Evolutionary conservation across 1,284 basidiomycete species (phyloP), one percentile per base, ranked within the genome.

Genomic region (Ustilago sp.): DNA sequence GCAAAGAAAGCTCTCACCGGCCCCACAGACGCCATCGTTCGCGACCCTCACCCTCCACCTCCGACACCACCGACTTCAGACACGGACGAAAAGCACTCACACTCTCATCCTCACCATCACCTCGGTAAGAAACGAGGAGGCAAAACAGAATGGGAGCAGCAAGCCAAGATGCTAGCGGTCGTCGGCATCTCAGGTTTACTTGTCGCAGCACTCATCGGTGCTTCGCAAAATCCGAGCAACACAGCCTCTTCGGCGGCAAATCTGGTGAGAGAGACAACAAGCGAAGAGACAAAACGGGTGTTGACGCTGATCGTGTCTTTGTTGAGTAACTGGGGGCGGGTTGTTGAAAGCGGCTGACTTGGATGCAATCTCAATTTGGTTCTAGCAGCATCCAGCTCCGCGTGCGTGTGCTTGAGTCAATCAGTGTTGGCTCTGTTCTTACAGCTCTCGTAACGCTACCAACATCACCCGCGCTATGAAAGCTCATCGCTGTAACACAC

Each of bases 131-230:
- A 32, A 3, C 55, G 32, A 48, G 32, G 35, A n/a, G n/a, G 48
- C 28, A 50, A 50, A 50, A 12, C 23, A 31, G 48, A 50, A 12
- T 50, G 48, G 48, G 48, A 50, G 48, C 48, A 63, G 32, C 61
- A 65, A 9, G 28, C 68, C 2, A 61, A 52, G n/a, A 50, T 68
- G 51, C 54, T 78, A 31, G 68, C 75, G 28, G 59, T 78, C 28
- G 72, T 74, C n/a, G 71, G 76, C 13, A 31, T 78, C 1, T 58
- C 57, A 13, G 76, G 76, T 11, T 39, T 78, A 45, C 43, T 74
- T 19, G 58, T 78, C 3, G 76, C 72, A 0, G 74, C 74, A 17
- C 58, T 76, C 17, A 63, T 63, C 28, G 60, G 53, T 38, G 65
- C 70, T 1, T 48, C 57, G 2, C 58, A 63, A n/a, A 60, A 31